Base-by-base conservation (phyloP, 768 basidiomycete genomes). In the Panellus pusillus region DNA sequence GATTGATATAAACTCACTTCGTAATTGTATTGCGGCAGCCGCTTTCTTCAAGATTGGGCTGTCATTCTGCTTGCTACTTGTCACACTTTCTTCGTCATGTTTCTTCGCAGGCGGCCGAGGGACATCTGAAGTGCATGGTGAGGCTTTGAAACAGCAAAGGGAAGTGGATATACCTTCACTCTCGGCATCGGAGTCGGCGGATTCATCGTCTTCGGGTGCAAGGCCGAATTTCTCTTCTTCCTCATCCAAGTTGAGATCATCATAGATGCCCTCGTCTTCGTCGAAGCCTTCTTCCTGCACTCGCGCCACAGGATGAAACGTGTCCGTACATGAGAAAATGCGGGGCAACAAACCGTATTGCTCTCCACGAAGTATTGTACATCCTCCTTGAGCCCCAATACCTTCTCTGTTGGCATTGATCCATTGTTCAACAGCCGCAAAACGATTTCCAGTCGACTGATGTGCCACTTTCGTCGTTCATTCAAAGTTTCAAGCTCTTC, bases 211-310 rank as follows among this genome's bases (percentile, higher is more conserved):
- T 45, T 93, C 90, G 47, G 85, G 75, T 49, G 80, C 81, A 39
- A 91, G 75, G 50, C 91, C 89, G 66, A 94, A 93, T 66, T 91
- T 89, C 74, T 93, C 93, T 66, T 98, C 96, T 69, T 97, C 93
- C 66, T 97, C 96, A 62, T 97, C 91, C 42, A 99, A 87, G 64
- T 91, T 91, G 57, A 99, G 91, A 14, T 98, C 97, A 63, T 98
- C 97, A 65, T 99, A 99, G 46, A 99, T 90, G 43, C 92, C 94
- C 68, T 94, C 90, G 65, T 98, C 93, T 68, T 96, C 95, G 54
- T 98, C 94, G 70, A 97, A 99, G 63, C 91, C 89, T 64, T 98
- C 97, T 49, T 96, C 93, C 97, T 98, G 68, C 45, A 57, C 35
- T 43, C 52, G 40, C 39, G 18, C 62, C 63, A 50, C 32, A 43